Conservation (phyloP, 805 yeast species). For the Kodamaea nitidulidarum region DNA sequence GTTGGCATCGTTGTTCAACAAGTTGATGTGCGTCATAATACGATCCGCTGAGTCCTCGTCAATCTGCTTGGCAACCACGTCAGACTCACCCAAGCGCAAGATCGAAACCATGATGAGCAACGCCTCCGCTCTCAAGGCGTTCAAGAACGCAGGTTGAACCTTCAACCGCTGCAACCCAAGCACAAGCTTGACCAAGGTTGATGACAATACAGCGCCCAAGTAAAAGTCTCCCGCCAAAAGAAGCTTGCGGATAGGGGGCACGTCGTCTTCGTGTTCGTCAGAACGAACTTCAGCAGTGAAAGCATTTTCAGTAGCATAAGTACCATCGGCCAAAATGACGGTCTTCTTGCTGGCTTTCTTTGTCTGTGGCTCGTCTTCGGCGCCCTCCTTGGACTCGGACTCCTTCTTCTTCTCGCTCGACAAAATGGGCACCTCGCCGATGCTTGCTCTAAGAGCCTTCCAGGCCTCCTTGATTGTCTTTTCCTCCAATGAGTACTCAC, state of each 20-base stretch:
- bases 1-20: constrained; percentile 64
- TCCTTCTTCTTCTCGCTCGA: constrained; percentile 56
- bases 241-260: constrained; percentile 76
- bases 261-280: constrained; percentile 27
- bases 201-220: constrained; percentile 80
- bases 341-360: constrained; percentile 50
- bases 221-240: constrained; percentile 87
- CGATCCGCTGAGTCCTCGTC: constrained; percentile 98
- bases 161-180: constrained; percentile 64
- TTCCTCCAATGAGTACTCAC: constrained; percentile 80
- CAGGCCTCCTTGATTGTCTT: constrained; percentile 75
- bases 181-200: constrained; percentile 84
- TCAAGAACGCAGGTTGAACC: constrained; percentile 52
- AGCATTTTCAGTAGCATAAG: constrained; percentile 94
- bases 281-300: constrained; percentile 42
- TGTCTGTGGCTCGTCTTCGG: constrained; percentile 29
- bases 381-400: constrained; percentile 19
- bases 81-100: constrained; percentile 78
- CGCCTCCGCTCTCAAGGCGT: constrained; percentile 93
- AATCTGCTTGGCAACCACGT: constrained; percentile 64
- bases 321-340: constrained; percentile 94
- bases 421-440: constrained; percentile 90
- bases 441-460: constrained; percentile 74
- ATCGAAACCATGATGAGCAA: constrained; percentile 88
- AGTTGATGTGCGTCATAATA: constrained; percentile 79